Conservation (phyloP, 2,329 filamentous ascomycete species). For the Alternaria novae-zelandiae region DNA sequence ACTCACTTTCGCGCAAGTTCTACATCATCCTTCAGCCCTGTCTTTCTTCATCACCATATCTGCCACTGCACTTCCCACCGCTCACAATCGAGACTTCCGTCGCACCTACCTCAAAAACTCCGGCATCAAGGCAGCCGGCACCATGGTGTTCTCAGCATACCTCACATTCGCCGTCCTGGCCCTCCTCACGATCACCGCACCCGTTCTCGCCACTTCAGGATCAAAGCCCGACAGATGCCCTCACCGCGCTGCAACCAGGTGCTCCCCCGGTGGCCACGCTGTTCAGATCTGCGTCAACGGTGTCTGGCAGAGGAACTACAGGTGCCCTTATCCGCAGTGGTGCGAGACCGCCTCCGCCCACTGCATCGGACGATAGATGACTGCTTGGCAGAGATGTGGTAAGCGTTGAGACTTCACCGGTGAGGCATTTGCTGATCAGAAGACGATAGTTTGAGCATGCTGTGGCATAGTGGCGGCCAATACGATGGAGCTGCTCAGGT, state of each 20-base stretch:
- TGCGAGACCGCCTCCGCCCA: not conserved
- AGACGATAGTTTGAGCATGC: not conserved
- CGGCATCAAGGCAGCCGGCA: too few species aligned
- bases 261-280: not conserved
- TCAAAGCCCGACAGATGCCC: not conserved
- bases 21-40: not conserved
- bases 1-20: not conserved
- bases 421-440: not conserved
- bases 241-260: not conserved
- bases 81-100: too few species aligned
- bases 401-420: not conserved
- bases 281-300: not conserved
- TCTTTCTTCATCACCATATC: rapidly evolving
- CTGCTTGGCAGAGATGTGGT: not conserved
- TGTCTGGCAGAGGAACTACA: not conserved
- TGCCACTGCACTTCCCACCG: not conserved
- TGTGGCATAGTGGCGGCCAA: not conserved
- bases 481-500: rapidly evolving
- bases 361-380: not conserved
- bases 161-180: not conserved
- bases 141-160: too few species aligned
- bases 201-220: not conserved
- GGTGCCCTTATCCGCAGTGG: not conserved
- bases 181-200: not conserved
- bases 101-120: not conserved